Base-by-base conservation (phyloP, 306 rosid genomes). In the Pyrus pyrifolia region DNA sequence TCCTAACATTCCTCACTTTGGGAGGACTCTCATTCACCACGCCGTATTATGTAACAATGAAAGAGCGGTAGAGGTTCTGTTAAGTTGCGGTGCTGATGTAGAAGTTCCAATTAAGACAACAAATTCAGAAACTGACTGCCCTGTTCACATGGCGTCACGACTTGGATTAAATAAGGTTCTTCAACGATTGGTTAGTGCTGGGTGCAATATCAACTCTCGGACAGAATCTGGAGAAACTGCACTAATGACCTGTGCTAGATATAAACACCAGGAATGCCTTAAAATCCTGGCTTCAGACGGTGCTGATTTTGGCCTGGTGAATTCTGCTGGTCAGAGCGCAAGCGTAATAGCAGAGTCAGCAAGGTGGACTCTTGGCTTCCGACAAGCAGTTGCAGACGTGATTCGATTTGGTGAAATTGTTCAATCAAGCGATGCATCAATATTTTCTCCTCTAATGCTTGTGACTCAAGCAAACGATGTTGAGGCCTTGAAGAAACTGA, bases 11-110 rank as follows among this genome's bases (percentile, higher is more conserved):
- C 74, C 79, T 22, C 90, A 90, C 81, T 62, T 71, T 44, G 95
- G 95, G 29, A 88, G 95, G 82, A 85, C 82, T 45, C 88, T 88
- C 40, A 75, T 90, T 71, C 92, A 88, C 85, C 95, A 90, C 72
- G 90, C 95, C 44, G 81, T 90, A 62, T 74, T 84, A 25, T 88
- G 92, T 25, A 73, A 85, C 75, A 90, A 88, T 21, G 85, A 81
- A 68, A 76, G 78, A 52, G 90, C 87, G 0, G 78, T 88, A 1
- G 42, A 45, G 33, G 71, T 81, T 61, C 77, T 90, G 42, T 25
- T 88, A 14, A 73, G 63, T 18, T 67, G 70, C 3, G 84, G 81
- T 6, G 88, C 86, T 13, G 80, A 84, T 73, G 61, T 79, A 9
- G 90, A 86, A 75, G 53, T 42, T 31, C 71, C 31, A 1, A 75